A percentile compares a stretch with the other conserved stretches of the same genome.
Conservation (phyloP, 2,329 filamentous ascomycete genomes). For the Microcyclospora tardicrescens region DNA sequence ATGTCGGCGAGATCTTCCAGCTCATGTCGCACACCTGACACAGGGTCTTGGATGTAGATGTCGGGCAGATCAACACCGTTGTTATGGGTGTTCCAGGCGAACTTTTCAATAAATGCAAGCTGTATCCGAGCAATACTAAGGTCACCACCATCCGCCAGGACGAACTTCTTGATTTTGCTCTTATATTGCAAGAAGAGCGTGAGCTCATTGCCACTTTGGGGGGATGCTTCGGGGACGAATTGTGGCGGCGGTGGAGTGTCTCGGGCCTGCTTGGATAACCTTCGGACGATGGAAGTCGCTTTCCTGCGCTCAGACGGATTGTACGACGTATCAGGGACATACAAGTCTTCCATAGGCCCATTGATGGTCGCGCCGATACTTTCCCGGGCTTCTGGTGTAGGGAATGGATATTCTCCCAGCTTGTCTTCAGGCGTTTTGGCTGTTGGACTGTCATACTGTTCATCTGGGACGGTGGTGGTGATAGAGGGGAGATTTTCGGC, state of each 20-base stretch:
- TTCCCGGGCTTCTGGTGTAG: constrained; percentile 9
- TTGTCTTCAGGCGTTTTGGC: constrained; percentile 56
- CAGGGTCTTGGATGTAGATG: constrained; percentile 92
- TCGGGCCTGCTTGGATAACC: neutral
- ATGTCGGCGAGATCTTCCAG: constrained; percentile 86
- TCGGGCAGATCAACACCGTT: constrained; percentile 88
- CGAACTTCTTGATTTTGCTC: constrained; percentile 91
- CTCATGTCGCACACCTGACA: constrained; percentile 94
- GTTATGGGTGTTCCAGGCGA: constrained; percentile 95
- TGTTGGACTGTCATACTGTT: constrained; percentile 32
- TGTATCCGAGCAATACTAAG: constrained; percentile 80
- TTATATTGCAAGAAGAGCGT: constrained; percentile 95
- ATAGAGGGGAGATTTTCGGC: constrained; percentile 13
- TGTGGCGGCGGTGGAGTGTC: constrained; percentile 28
- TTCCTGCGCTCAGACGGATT: constrained; percentile 4
- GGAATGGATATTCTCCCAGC: constrained; percentile 27
- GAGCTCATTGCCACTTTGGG: constrained; percentile 69
- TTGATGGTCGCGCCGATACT: constrained; percentile 20
- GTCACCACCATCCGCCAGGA: constrained; percentile 72
- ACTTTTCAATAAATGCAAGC: constrained; percentile 96
- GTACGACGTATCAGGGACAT: constrained; percentile 7
- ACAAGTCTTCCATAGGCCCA: constrained; percentile 22
- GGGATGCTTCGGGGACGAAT: constrained; percentile 44
- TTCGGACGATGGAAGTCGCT: constrained; percentile 1
- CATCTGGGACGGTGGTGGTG: constrained; percentile 7